Conservation (phyloP, 2,329 filamentous ascomycete species). For the Gliomastix tumulicola region DNA sequence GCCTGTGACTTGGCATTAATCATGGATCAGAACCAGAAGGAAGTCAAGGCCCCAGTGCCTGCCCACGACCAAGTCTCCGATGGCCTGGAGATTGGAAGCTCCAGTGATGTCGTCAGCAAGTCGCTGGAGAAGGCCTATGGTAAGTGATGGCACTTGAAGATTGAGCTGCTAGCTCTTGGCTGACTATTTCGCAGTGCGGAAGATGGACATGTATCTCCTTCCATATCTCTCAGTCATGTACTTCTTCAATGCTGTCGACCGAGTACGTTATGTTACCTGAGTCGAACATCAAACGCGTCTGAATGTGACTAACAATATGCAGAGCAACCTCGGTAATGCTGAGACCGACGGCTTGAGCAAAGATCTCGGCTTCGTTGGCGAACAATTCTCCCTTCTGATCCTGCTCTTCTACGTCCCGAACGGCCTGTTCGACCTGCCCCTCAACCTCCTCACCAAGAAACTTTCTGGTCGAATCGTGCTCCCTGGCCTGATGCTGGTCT, state of each 20-base stretch:
- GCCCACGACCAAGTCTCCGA: too few relatives aligned
- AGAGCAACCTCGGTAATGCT: slow-evolving; percentile 3
- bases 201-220: slow-evolving; percentile 41
- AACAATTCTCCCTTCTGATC: slow-evolving; percentile 1
- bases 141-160: too few relatives aligned
- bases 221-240: slow-evolving; percentile 54
- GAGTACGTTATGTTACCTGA: too few relatives aligned
- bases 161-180: too few relatives aligned
- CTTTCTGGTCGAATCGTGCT: slow-evolving; percentile 28
- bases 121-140: not conserved
- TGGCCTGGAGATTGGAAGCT: too few relatives aligned
- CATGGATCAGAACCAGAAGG: too few relatives aligned
- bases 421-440: slow-evolving; percentile 25
- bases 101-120: too few relatives aligned
- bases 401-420: slow-evolving; percentile 18
- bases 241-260: slow-evolving; percentile 17
- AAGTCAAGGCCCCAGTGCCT: too few relatives aligned
- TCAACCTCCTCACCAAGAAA: slow-evolving; percentile 29
- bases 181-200: slow-evolving; percentile 1
- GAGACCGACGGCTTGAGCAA: slow-evolving; percentile 1
- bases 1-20: too few relatives aligned
- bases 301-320: not conserved
- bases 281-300: too few relatives aligned
- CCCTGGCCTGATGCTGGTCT: slow-evolving; percentile 19
- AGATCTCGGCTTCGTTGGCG: slow-evolving; percentile 1